Conservation (phyloP, 768 basidiomycete genomes). For the Pleurotus salmoneostramineus region DNA sequence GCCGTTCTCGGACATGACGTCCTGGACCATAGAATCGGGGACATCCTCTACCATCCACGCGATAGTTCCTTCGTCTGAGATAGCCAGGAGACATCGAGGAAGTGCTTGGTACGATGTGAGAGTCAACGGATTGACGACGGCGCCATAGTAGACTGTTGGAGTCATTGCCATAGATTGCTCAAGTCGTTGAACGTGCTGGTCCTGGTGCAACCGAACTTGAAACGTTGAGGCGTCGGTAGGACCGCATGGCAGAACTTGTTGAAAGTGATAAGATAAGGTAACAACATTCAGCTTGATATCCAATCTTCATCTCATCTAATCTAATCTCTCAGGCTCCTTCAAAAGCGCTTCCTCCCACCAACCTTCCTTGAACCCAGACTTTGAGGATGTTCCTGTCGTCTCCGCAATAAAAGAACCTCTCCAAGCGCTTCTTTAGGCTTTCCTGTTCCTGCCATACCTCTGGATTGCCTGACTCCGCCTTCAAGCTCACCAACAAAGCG, state of each 20-base stretch:
- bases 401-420: slow-evolving; percentile 83
- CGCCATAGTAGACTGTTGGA: slow-evolving; percentile 43
- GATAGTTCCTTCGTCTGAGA: slow-evolving; percentile 50
- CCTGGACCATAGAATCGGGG: slow-evolving; percentile 37
- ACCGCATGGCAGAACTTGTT: background rate
- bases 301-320: background rate
- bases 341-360: slow-evolving; percentile 66
- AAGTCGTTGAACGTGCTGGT: background rate
- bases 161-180: slow-evolving; percentile 16
- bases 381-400: slow-evolving; percentile 79
- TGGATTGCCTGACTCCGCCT: slow-evolving; percentile 42
- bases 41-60: slow-evolving; percentile 71
- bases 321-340: background rate
- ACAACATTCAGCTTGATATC: background rate
- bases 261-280: slow-evolving; percentile 3
- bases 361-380: slow-evolving; percentile 81
- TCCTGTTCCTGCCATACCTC: slow-evolving; percentile 27
- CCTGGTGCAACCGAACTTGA: background rate
- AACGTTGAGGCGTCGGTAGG: background rate
- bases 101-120: slow-evolving; percentile 32
- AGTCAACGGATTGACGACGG: slow-evolving; percentile 42
- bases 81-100: slow-evolving; percentile 43
- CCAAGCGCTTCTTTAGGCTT: slow-evolving; percentile 59
- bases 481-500: slow-evolving; percentile 70
- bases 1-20: slow-evolving; percentile 51